phyloP scores from a whole-genome alignment of 2,329 filamentous ascomycete species.

The Ceratocystis eucalypticola region DNA sequence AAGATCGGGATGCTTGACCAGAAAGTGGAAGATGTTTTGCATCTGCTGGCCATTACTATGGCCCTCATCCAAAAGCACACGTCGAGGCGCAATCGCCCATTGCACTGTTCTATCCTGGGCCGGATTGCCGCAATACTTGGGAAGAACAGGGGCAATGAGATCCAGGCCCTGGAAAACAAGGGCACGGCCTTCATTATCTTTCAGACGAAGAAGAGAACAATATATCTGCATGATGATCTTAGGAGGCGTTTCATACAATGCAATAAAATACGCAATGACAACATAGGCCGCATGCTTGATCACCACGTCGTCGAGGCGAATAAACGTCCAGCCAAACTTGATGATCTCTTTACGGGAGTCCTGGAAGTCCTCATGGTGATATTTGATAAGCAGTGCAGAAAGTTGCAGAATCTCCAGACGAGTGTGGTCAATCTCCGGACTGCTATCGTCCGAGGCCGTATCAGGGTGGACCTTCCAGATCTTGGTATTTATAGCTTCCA shows the following conservation, averaged over 20 bases:
- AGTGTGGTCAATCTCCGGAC: conserved; percentile 81
- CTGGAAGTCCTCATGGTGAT: conserved; percentile 74
- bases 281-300: conserved; percentile 98
- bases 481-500: conserved; percentile 79
- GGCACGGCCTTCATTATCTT: conserved; percentile 85
- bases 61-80: conserved; percentile 84
- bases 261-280: conserved; percentile 93
- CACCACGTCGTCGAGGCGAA: conserved; percentile 94
- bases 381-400: conserved; percentile 89
- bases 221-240: conserved; percentile 97
- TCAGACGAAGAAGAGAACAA: conserved; percentile 75
- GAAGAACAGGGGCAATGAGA: conserved; percentile 84
- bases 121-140: conserved; percentile 60
- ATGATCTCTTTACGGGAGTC: conserved; percentile 96
- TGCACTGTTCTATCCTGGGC: conserved; percentile 60
- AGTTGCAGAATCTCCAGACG: conserved; percentile 92
- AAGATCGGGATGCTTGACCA: conserved; percentile 79
- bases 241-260: conserved; percentile 85
- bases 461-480: conserved; percentile 85
- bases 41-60: conserved; percentile 81
- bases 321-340: conserved; percentile 98
- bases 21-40: conserved; percentile 93
- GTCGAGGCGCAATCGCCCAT: conserved; percentile 81
- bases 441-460: conserved; percentile 69
- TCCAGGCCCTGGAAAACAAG: conserved; percentile 90